Evolutionary conservation across 805 yeast species (phyloP).

Genomic region (Cyberlindnera japonica): DNA sequence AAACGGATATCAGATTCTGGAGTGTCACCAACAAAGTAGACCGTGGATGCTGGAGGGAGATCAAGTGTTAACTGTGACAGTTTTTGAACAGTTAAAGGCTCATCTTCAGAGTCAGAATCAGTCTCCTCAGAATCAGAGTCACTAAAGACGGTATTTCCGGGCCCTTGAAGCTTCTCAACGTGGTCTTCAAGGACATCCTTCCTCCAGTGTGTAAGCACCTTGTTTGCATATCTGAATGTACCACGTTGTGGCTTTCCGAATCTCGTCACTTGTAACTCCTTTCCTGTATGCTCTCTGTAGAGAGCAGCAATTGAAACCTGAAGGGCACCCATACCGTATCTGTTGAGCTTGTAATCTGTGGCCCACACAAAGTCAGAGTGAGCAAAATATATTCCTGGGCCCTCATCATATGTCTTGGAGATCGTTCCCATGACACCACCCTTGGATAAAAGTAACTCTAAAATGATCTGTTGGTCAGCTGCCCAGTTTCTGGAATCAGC

Average conservation of each 20-base stretch:
- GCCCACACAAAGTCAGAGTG: slow-evolving; percentile 95
- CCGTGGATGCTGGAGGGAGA: slow-evolving; percentile 80
- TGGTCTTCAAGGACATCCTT: slow-evolving; percentile 72
- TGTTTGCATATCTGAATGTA: slow-evolving; percentile 79
- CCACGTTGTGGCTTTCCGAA: slow-evolving; percentile 90
- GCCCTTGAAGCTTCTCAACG: slow-evolving; percentile 46
- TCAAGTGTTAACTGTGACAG: slow-evolving; percentile 45
- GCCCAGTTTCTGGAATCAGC: slow-evolving; percentile 95
- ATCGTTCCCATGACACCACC: slow-evolving; percentile 84
- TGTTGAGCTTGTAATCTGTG: slow-evolving; percentile 71
- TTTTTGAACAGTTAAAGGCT: slow-evolving; percentile 44
- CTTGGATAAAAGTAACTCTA: slow-evolving; percentile 73
- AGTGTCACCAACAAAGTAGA: slow-evolving; percentile 85
- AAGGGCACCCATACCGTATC: slow-evolving; percentile 94
- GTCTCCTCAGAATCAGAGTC: slow-evolving; percentile 28
- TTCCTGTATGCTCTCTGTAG: slow-evolving; percentile 80
- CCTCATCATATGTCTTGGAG: slow-evolving; percentile 65
- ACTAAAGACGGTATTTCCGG: slow-evolving; percentile 27
- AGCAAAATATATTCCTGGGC: slow-evolving; percentile 82
- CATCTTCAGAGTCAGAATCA: slow-evolving; percentile 33
- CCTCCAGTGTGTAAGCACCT: slow-evolving; percentile 74
- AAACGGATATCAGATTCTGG: slow-evolving; percentile 87
- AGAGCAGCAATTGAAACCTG: slow-evolving; percentile 85
- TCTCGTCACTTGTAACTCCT: slow-evolving; percentile 71
- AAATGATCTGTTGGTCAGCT: slow-evolving; percentile 84